Percentiles rank a stretch among this genome's conserved stretches.
phyloP scores from a whole-genome alignment of 164 flowering plant genomes.

The Aristolochia contorta region DNA sequence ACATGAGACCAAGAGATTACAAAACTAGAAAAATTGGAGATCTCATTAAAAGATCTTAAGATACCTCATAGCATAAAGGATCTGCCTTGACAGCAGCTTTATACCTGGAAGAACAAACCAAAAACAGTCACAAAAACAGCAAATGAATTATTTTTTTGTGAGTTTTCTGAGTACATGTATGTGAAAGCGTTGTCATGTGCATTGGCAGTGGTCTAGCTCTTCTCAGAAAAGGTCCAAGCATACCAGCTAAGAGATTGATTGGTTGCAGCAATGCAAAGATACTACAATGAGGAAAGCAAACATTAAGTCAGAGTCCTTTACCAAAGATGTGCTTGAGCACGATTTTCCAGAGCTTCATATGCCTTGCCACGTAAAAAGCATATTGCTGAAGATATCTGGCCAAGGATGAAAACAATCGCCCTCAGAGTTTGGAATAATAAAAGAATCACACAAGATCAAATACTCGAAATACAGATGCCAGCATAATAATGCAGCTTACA shows the following conservation, averaged over 20 bases:
- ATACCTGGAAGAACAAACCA: constrained; percentile 49
- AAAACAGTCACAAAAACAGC: not conserved
- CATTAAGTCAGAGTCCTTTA: constrained; percentile 17
- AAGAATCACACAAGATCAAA: not conserved
- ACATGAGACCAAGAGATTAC: too few relatives aligned
- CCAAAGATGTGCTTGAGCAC: constrained; percentile 83
- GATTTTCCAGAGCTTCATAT: constrained; percentile 90
- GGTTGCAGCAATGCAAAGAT: too few relatives aligned
- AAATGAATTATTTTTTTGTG: not conserved
- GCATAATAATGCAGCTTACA: constrained; percentile 38
- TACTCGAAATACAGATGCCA: not conserved
- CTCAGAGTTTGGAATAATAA: not conserved
- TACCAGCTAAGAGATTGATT: too few relatives aligned
- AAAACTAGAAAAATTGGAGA: too few relatives aligned
- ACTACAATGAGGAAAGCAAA: too few relatives aligned
- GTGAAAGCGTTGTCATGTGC: too few relatives aligned
- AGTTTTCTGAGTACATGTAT: too few relatives aligned
- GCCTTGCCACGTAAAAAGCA: constrained; percentile 92
- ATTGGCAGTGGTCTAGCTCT: too few relatives aligned
- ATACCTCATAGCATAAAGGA: constrained; percentile 97
- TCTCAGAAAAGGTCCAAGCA: not conserved
- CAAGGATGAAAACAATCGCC: constrained; percentile 4
- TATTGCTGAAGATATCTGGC: constrained; percentile 85
- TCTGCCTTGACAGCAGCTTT: constrained; percentile 95
- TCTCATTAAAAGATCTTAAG: not conserved